phyloP scores from a whole-genome alignment of 495 filamentous ascomycete species.

The Lepidopterella palustris region DNA sequence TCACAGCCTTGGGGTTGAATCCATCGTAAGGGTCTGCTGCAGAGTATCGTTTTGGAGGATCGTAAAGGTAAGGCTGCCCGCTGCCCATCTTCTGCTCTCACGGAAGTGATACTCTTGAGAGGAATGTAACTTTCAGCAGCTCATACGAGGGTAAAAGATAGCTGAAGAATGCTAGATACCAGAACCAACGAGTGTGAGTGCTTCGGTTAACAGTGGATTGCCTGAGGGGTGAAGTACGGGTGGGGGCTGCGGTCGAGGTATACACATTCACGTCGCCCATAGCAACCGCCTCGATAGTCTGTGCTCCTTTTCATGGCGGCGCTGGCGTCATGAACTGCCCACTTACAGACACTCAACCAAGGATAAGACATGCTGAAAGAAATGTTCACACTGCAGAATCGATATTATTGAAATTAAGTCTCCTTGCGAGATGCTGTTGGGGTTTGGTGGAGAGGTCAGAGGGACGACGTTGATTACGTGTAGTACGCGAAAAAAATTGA shows the following conservation, averaged over 20 bases:
- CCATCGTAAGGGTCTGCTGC: conserved; percentile 48
- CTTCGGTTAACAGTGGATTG: conserved; percentile 19
- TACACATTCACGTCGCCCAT: conserved; percentile 19
- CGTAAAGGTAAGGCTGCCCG: conserved; percentile 71
- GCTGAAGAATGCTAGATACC: conserved; percentile 5
- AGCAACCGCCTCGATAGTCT: conserved; percentile 15
- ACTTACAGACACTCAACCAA: neutral
- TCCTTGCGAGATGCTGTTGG: neutral
- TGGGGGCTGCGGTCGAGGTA: conserved; percentile 1
- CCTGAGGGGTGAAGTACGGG: conserved; percentile 13
- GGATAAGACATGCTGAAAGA: neutral
- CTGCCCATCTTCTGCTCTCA: conserved; percentile 28
- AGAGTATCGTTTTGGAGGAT: conserved; percentile 44
- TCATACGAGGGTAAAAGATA: conserved; percentile 7
- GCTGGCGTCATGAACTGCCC: neutral
- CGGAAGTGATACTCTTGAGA: conserved; percentile 4
- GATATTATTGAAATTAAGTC: neutral
- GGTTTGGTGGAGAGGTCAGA: neutral
- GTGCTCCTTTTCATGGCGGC: neutral
- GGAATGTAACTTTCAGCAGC: conserved; percentile 20
- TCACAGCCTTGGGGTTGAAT: conserved; percentile 80
- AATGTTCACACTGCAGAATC: neutral
- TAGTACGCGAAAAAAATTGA: neutral
- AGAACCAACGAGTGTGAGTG: conserved; percentile 4
- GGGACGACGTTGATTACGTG: neutral